Evolutionary conservation across 164 flowering plant species (phyloP), one percentile per base, ranked within the genome.

Genomic region (Echeveria elegans): DNA sequence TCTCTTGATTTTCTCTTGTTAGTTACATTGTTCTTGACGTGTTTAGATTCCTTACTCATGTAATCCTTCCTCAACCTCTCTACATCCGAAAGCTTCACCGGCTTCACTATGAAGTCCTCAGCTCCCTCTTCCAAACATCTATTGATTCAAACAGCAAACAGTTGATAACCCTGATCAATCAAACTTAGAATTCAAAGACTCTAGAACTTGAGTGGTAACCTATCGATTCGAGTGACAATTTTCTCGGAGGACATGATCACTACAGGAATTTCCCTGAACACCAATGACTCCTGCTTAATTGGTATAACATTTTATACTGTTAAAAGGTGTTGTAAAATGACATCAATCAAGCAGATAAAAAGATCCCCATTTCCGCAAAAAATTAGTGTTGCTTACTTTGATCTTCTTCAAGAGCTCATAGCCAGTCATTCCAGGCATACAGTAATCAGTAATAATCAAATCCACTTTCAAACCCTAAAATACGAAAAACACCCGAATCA

Each of bases 381-480:
- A 16, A 21, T 21, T 0, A 8, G 12, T 58, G 0, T 60, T 29
- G 16, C 66, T 28, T 18, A 88, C 97, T 91, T 92, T 92, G 72
- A 92, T 86, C 66, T 85, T 86, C 79, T 90, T 90, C 43, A 92
- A 88, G 71, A 92, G n/a, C n/a, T n/a, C n/a, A n/a, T n/a, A n/a
- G n/a, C n/a, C n/a, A n/a, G n/a, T n/a, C n/a, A n/a, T n/a, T 64
- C 89, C 98, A 63, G 98, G 96, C 98, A n/a, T n/a, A n/a, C n/a
- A n/a, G n/a, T n/a, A n/a, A n/a, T n/a, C n/a, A n/a, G n/a, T n/a
- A n/a, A n/a, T n/a, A n/a, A n/a, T n/a, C n/a, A n/a, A n/a, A n/a
- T n/a, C n/a, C n/a, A n/a, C n/a, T n/a, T n/a, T n/a, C 75, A 90
- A 68, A 21, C 72, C 84, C 89, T 82, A 56, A 75, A 68, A 31